Conservation (phyloP, 2,329 filamentous ascomycete species). For the Nemania diffusa region DNA sequence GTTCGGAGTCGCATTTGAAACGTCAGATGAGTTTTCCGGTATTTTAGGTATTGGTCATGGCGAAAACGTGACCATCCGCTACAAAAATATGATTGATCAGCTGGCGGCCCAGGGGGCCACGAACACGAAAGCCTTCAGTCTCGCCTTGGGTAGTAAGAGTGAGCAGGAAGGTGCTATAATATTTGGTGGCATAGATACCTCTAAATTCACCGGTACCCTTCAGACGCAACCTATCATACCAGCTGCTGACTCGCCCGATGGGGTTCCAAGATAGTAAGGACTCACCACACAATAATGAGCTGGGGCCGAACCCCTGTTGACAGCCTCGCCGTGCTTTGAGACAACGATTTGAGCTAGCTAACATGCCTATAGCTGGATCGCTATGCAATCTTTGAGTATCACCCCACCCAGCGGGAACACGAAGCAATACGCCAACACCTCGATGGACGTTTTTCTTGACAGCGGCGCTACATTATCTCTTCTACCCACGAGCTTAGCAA, state of each 20-base stretch:
- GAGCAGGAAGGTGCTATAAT: constrained; percentile 71
- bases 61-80: constrained; percentile 56
- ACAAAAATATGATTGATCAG: constrained; percentile 64
- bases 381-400: constrained; percentile 58
- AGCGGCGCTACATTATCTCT: constrained; percentile 76
- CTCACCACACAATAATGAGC: background rate
- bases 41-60: constrained; percentile 82
- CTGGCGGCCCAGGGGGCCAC: constrained; percentile 64
- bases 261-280: constrained; percentile 57
- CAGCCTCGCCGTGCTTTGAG: background rate
- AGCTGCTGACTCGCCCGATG: constrained; percentile 64
- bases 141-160: constrained; percentile 71
- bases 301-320: background rate
- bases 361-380: constrained; percentile 54
- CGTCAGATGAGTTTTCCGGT: constrained; percentile 60
- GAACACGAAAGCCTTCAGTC: constrained; percentile 69
- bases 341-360: constrained; percentile 13
- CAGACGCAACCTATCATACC: constrained; percentile 70
- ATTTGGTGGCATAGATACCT: constrained; percentile 74
- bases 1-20: constrained; percentile 71
- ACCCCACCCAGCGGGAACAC: constrained; percentile 52
- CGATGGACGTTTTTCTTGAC: constrained; percentile 72
- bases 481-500: constrained; percentile 67
- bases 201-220: constrained; percentile 70
- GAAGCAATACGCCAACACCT: constrained; percentile 52